Base-by-base conservation (phyloP, 495 filamentous ascomycete genomes). In the Cladorrhinum samala region DNA sequence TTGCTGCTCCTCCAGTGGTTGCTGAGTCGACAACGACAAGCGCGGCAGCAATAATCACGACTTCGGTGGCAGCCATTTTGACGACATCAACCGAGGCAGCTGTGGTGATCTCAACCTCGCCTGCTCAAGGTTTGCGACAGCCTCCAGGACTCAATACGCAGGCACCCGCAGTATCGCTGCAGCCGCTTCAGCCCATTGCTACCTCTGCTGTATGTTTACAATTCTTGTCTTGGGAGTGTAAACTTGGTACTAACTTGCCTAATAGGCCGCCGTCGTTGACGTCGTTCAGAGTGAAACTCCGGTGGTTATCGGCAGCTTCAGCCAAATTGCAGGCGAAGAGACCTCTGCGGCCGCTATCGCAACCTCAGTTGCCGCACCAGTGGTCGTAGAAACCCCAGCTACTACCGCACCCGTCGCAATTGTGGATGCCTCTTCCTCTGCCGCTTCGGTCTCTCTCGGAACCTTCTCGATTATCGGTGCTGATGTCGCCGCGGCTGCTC, bases 241-340 rank as follows among this genome's bases (percentile, higher is more conserved):
- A n/a, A n/a, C n/a, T n/a, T n/a, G n/a, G n/a, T n/a, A n/a, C n/a
- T n/a, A n/a, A n/a, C n/a, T n/a, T n/a, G n/a, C n/a, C n/a, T n/a
- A n/a, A n/a, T n/a, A n/a, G n/a, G n/a, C n/a, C n/a, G n/a, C n/a
- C n/a, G n/a, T n/a, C n/a, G n/a, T n/a, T n/a, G n/a, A n/a, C n/a
- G n/a, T n/a, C n/a, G n/a, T n/a, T 33, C 6, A 33, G 27, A 33
- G 27, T 11, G 43, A 46, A 8, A 14, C 45, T 17, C 45, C 45
- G 13, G 45, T 25, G 5, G 23, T 33, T n/a, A 47, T 47, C n/a
- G 45, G 45, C 45, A 24, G 21, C 14, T 47, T 47, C 45, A 30
- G 21, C 5, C 45, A 16, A 2, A 47, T 47, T 23, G 45, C 16
- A 16, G 45, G 14, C 24, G 23, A 27, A 4, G 21, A 24, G 2